Percentiles rank a stretch among this genome's conserved stretches.
Evolutionary conservation across 176 grass and related monocot genomes (phyloP).

Genomic region (Avena atlantica): DNA sequence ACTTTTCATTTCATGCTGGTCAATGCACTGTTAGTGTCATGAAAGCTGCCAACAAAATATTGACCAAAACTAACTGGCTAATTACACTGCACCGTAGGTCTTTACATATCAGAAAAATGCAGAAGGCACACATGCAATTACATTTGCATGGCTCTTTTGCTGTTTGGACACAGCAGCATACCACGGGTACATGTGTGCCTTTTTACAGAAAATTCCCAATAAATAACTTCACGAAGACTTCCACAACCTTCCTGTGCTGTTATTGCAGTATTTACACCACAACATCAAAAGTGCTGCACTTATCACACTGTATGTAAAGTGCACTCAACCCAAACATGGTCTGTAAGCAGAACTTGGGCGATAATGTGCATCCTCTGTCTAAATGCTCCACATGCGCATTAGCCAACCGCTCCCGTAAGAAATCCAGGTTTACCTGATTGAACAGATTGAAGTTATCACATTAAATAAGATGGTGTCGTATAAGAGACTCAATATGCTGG

Average conservation of each 20-base stretch:
- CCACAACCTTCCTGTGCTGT: neutral
- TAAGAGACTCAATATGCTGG: neutral
- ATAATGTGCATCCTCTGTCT: conserved; percentile 85
- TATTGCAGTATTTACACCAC: conserved; percentile 55
- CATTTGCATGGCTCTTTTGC: neutral
- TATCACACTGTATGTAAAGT: conserved; percentile 78
- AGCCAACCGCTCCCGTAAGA: conserved; percentile 64
- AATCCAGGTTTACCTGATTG: conserved; percentile 74
- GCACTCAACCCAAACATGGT: conserved; percentile 82
- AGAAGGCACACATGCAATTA: neutral
- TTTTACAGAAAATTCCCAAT: neutral
- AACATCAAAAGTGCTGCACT: conserved; percentile 78
- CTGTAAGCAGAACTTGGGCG: conserved; percentile 75
- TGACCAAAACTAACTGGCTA: conserved; percentile 12
- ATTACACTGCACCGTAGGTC: conserved; percentile 16
- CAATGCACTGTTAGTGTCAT: neutral
- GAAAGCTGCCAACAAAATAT: conserved; percentile 24
- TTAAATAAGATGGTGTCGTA: neutral
- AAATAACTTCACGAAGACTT: neutral
- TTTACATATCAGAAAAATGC: neutral
- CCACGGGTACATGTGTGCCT: neutral
- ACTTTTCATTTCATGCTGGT: neutral
- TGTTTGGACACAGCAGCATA: conserved; percentile 9
- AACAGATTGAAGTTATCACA: conserved; percentile 37
- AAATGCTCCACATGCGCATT: conserved; percentile 74